A percentile compares a stretch with the other conserved stretches of the same genome.
phyloP scores from a whole-genome alignment of 345 rosid genomes.

The Balakata baccata region DNA sequence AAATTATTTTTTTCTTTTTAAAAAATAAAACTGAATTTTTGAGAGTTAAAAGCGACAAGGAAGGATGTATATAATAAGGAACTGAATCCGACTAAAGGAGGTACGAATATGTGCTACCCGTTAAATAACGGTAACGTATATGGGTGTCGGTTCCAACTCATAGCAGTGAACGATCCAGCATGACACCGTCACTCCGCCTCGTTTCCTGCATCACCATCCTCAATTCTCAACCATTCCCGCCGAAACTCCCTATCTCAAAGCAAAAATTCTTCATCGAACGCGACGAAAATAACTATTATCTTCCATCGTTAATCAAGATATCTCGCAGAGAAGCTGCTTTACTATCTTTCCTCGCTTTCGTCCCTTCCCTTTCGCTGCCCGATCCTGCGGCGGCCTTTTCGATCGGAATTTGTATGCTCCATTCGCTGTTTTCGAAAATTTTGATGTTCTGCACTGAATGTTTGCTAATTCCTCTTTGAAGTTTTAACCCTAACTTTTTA shows the following conservation, averaged over 20 bases:
- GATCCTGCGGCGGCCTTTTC: constrained; percentile 63
- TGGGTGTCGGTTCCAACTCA: too few relatives aligned
- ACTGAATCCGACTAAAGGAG: too few relatives aligned
- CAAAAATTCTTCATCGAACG: constrained; percentile 17
- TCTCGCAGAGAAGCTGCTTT: constrained; percentile 54
- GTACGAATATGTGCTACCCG: too few relatives aligned
- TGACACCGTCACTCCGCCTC: background rate
- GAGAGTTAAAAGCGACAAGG: too few relatives aligned
- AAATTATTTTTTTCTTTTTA: too few relatives aligned
- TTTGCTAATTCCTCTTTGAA: background rate
- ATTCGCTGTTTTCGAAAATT: background rate
- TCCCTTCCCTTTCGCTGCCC: constrained; percentile 36
- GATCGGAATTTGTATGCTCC: constrained; percentile 64
- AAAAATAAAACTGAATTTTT: too few relatives aligned
- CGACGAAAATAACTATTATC: constrained; percentile 1
- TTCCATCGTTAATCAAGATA: constrained; percentile 14
- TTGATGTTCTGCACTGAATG: background rate
- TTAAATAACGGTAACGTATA: too few relatives aligned
- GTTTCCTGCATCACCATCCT: constrained; percentile 12
- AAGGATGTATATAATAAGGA: too few relatives aligned
- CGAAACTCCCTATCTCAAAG: constrained; percentile 27
- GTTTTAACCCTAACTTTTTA: constrained; percentile 7
- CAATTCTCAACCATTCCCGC: constrained; percentile 21
- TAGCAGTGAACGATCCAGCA: background rate
- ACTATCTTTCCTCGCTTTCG: constrained; percentile 46